Conservation (phyloP, 805 yeast species). For the Myxozyma vanderwaltii region DNA sequence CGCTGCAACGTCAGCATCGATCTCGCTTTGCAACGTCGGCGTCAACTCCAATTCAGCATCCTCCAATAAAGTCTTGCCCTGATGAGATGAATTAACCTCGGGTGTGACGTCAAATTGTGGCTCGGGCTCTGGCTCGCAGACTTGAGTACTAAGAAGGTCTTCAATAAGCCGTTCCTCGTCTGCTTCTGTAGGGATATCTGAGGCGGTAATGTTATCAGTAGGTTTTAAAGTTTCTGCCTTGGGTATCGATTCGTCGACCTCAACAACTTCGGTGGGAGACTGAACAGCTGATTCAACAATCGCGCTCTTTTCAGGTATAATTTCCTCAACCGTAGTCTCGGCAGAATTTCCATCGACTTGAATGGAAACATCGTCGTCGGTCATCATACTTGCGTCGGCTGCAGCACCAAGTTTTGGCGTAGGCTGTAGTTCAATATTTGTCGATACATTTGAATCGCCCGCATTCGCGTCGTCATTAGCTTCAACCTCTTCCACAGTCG, state of each 20-base stretch:
- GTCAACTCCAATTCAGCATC: background rate
- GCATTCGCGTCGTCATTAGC: no score
- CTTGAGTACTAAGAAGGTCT: background rate
- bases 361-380: background rate
- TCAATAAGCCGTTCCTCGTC: background rate
- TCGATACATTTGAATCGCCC: no score
- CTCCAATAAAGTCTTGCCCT: background rate
- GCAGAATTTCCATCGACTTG: background rate
- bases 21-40: conserved; percentile 4
- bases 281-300: background rate
- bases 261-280: background rate
- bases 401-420: background rate
- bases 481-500: no score
- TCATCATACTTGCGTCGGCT: background rate
- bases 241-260: background rate
- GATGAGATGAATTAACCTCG: background rate
- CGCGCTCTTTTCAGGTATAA: background rate
- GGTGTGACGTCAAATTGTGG: background rate
- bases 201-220: background rate
- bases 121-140: background rate
- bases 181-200: background rate
- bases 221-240: background rate
- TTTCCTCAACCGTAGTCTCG: background rate
- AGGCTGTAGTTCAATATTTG: no score
- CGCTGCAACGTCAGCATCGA: conserved; percentile 1